A percentile compares a stretch with the other conserved stretches of the same genome.
These are phyloP conservation scores for Populus simonii DNA, from an alignment of 345 rosid species.

Conservation along the genomic window DNA sequence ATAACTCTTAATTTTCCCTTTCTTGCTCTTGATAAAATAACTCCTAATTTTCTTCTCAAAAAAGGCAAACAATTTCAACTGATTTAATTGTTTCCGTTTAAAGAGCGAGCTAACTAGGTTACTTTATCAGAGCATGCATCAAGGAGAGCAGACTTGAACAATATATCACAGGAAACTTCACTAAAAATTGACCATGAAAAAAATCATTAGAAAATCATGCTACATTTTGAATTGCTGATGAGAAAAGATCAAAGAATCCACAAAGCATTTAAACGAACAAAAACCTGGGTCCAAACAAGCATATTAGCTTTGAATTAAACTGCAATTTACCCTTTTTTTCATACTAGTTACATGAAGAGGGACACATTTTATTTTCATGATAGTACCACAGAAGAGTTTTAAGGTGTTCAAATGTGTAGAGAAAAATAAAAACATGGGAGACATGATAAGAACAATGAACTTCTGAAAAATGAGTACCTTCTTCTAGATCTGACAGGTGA, in stretches of 20 bases:
- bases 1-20: background rate
- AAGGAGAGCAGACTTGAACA: background rate
- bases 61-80: background rate
- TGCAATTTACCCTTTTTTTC: background rate
- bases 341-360: background rate
- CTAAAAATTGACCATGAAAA: background rate
- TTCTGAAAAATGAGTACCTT: conserved; percentile 54
- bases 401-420: background rate
- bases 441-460: conserved; percentile 8
- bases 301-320: background rate
- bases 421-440: background rate
- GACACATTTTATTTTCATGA: background rate
- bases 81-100: background rate
- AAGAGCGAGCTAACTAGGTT: background rate
- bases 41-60: background rate
- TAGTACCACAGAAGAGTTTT: background rate
- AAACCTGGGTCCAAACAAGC: background rate
- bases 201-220: background rate
- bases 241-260: background rate
- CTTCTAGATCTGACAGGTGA: conserved; percentile 78
- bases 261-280: background rate
- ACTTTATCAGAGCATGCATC: background rate
- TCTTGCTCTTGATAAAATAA: background rate
- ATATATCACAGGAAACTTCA: background rate
- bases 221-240: background rate